phyloP scores from a whole-genome alignment of 768 basidiomycete genomes.

The Xerocomellus amylosporus region DNA sequence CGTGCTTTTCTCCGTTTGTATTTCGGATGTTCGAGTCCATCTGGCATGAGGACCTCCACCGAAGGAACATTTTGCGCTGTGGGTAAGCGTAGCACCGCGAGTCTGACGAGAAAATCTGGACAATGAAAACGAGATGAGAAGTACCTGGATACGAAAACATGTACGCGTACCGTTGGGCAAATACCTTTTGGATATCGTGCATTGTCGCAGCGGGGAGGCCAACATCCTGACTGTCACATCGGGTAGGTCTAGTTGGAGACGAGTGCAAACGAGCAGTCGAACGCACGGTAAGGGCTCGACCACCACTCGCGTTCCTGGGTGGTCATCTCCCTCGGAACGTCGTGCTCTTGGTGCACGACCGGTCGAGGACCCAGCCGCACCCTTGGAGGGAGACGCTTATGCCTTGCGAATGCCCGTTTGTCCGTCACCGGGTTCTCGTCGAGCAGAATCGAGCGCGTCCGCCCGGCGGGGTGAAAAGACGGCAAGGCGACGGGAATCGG shows the following conservation, averaged over 20 bases:
- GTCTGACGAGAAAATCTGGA: slow-evolving; percentile 65
- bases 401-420: slow-evolving; percentile 46
- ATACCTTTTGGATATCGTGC: slow-evolving; percentile 45
- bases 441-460: slow-evolving; percentile 60
- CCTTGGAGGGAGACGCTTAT: slow-evolving; percentile 58
- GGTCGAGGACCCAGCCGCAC: slow-evolving; percentile 33
- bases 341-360: slow-evolving; percentile 25
- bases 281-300: slow-evolving; percentile 74
- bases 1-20: slow-evolving; percentile 50
- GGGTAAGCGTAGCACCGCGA: slow-evolving; percentile 50
- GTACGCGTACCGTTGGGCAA: slow-evolving; percentile 55
- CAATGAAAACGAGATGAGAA: background rate
- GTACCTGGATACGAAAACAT: background rate
- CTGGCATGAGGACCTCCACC: slow-evolving; percentile 39
- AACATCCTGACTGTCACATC: slow-evolving; percentile 63
- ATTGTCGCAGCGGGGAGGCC: slow-evolving; percentile 58
- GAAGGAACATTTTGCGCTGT: slow-evolving; percentile 27
- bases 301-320: slow-evolving; percentile 61
- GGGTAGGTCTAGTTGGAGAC: background rate
- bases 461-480: slow-evolving; percentile 43
- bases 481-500: slow-evolving; percentile 35
- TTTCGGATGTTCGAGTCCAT: slow-evolving; percentile 65
- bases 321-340: slow-evolving; percentile 57
- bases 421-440: slow-evolving; percentile 56
- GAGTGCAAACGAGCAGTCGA: background rate